Evolutionary conservation across 306 rosid genomes (phyloP).

Genomic region (Glycine soja): DNA sequence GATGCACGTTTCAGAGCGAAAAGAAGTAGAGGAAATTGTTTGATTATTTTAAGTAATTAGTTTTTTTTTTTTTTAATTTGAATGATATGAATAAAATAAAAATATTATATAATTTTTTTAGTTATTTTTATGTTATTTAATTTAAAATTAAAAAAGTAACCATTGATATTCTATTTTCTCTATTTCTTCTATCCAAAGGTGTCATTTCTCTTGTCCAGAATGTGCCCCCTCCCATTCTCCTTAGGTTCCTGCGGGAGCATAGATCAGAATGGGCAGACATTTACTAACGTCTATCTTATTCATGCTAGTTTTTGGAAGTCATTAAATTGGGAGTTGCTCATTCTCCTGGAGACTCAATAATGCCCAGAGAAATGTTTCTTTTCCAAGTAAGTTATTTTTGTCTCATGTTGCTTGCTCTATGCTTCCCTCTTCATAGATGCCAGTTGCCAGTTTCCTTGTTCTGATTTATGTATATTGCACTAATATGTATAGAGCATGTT

Average conservation of each 20-base stretch:
- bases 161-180: neutral
- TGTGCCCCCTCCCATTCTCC: slow-evolving; percentile 95
- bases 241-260: slow-evolving; percentile 93
- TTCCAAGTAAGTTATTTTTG: slow-evolving; percentile 70
- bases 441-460: too few species aligned
- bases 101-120: neutral
- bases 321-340: slow-evolving; percentile 88
- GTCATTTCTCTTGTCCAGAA: slow-evolving; percentile 65
- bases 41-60: neutral
- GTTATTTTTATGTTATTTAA: neutral
- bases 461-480: too few species aligned
- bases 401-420: slow-evolving; percentile 10
- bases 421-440: slow-evolving; percentile 25
- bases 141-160: neutral
- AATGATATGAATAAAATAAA: neutral
- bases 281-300: neutral
- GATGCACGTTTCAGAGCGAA: too few species aligned
- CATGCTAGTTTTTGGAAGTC: slow-evolving; percentile 82
- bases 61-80: neutral
- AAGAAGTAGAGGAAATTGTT: too few species aligned
- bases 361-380: slow-evolving; percentile 93
- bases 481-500: too few species aligned
- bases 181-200: neutral
- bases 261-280: slow-evolving; percentile 96
- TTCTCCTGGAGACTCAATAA: slow-evolving; percentile 79